Base-by-base conservation (phyloP, 192 early-diverging fungal species). In the Coemansia javaensis region DNA sequence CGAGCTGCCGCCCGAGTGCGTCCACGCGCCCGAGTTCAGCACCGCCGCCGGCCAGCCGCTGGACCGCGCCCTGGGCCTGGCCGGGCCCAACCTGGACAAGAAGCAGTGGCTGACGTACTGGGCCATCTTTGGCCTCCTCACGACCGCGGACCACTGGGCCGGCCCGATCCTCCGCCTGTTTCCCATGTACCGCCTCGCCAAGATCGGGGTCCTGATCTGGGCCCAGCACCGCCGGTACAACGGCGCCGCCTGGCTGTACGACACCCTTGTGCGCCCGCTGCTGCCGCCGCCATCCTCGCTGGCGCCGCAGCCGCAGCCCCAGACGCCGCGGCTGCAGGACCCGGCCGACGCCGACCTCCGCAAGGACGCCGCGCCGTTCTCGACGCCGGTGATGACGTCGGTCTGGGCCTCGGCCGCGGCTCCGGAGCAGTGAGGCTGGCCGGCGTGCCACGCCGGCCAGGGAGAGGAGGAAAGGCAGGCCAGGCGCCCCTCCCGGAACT, bases 31-130 rank as follows among this genome's bases (percentile, higher is more conserved):
- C 10, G 56, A 25, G 15, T 32, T 16, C 23, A 24, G 41, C 11
- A 47, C 38, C 7, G 27, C 24, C 11, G 18, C 13, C 2, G 45
- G 31, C 5, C 18, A 5, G 28, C 24, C 49, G n/a, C 32, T 51
- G 31, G 56, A 59, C 24, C 50, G 23, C 9, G 59, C 68, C 2
- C 11, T 71, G 47, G 68, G 68, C 1, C 39, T 59, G 8, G 25
- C 27, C 13, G 50, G 36, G 24, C 68, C 68, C 4, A 71, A 55
- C 16, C 44, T 71, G 28, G 52, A 64, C 44, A 71, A 64, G 39
- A 71, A 71, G 47, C 68, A 71, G 48, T 71, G 68, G 68, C 56
- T 71, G 20, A 71, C 63, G 68, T 71, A 71, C 17, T 71, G 68
- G 68, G 48, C 68, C 17, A 64, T 71, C 31, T 71, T 63, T 25